Evolutionary conservation across 371 early-diverging fungal genomes (phyloP).

Genomic region (Dichotomocladium elegans): DNA sequence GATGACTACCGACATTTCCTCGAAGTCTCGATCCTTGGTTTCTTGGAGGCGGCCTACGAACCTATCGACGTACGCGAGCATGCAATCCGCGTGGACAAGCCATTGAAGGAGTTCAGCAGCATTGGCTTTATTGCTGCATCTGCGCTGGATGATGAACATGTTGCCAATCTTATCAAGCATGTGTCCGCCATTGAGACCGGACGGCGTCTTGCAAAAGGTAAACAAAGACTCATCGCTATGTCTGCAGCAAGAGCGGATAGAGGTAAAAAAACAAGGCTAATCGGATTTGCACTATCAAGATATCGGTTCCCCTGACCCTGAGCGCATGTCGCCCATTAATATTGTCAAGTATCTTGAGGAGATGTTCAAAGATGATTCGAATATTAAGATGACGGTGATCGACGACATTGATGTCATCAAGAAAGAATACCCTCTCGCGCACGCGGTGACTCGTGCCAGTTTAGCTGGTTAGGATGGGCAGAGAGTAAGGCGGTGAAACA

Average conservation of each 20-base stretch:
- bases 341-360: conserved; percentile 69
- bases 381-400: conserved; percentile 62
- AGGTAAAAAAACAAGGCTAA: not conserved
- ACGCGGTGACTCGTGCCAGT: conserved; percentile 80
- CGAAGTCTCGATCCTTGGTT: conserved; percentile 72
- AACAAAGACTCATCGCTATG: too few species aligned
- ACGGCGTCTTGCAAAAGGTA: conserved; percentile 66
- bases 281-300: conserved; percentile 34
- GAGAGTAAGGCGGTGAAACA: not conserved
- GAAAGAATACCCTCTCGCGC: conserved; percentile 80
- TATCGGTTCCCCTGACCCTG: conserved; percentile 82
- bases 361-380: conserved; percentile 41
- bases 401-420: conserved; percentile 63
- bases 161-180: conserved; percentile 23
- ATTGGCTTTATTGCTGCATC: conserved; percentile 44
- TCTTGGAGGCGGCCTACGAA: conserved; percentile 69
- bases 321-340: conserved; percentile 80
- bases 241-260: not conserved
- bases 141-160: conserved; percentile 21
- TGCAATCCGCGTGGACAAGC: conserved; percentile 32
- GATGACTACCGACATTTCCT: conserved; percentile 63
- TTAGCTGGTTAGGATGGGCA: conserved; percentile 40
- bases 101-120: conserved; percentile 43
- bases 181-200: conserved; percentile 75
- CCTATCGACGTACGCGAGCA: conserved; percentile 83